Evolutionary conservation across 257 asterid species (phyloP).

Genomic region (Nicotiana knightiana): DNA sequence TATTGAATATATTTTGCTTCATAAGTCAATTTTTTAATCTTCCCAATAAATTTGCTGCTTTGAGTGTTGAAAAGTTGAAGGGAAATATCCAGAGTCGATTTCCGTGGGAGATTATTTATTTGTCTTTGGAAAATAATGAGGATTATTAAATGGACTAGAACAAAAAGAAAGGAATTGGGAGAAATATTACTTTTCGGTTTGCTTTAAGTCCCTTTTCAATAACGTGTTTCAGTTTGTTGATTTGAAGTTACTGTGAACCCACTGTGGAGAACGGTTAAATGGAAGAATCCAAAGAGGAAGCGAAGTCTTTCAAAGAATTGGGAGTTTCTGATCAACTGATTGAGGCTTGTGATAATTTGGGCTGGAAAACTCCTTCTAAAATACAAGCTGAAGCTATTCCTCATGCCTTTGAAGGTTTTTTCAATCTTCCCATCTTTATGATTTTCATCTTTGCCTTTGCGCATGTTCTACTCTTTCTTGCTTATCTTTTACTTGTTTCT

Average conservation of each 20-base stretch:
- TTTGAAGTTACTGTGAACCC: neutral
- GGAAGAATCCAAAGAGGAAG: constrained; percentile 19
- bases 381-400: constrained; percentile 76
- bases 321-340: constrained; percentile 61
- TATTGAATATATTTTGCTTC: neutral
- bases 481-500: neutral
- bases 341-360: constrained; percentile 73
- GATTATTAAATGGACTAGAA: too few relatives aligned
- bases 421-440: neutral
- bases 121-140: neutral
- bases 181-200: neutral
- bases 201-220: neutral
- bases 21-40: too few relatives aligned
- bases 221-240: neutral
- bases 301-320: constrained; percentile 57
- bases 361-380: constrained; percentile 69
- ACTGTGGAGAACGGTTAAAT: constrained; percentile 17
- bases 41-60: too few relatives aligned
- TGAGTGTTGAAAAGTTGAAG: neutral
- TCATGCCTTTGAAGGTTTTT: constrained; percentile 47
- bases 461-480: neutral
- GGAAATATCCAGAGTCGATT: too few relatives aligned
- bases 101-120: too few relatives aligned
- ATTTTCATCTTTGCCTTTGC: neutral
- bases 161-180: neutral